Conservation (phyloP, 202 grass and related monocot genomes). For the Thinopyrum obtusiflorum region DNA sequence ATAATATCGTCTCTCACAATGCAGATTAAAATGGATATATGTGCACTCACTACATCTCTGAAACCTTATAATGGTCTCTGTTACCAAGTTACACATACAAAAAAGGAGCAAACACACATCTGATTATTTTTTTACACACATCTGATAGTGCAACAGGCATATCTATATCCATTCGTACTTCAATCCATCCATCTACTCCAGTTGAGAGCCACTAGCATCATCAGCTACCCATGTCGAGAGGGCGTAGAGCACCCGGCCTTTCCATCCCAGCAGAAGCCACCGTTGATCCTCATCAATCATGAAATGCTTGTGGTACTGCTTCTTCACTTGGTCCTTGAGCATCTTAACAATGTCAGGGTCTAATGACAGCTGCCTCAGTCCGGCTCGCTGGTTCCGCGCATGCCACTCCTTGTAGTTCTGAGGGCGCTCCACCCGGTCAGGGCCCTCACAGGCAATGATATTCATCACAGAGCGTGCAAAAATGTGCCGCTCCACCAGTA, state of each 20-base stretch:
- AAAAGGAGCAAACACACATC: not conserved
- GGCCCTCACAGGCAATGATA: constrained; percentile 57
- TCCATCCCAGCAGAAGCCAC: constrained; percentile 67
- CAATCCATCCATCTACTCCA: constrained; percentile 1
- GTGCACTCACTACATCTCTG: not conserved
- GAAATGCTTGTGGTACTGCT: constrained; percentile 60
- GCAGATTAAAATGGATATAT: not conserved
- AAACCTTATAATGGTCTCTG: not conserved
- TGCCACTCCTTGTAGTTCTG: constrained; percentile 66
- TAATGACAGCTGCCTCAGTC: constrained; percentile 45
- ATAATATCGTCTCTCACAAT: not conserved
- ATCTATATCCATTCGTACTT: not conserved
- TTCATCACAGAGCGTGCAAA: constrained; percentile 43
- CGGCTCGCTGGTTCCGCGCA: constrained; percentile 41
- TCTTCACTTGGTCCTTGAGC: constrained; percentile 38
- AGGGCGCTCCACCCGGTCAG: constrained; percentile 50
- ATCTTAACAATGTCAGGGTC: constrained; percentile 34
- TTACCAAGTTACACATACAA: not conserved
- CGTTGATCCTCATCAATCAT: constrained; percentile 42
- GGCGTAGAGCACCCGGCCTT: constrained; percentile 48
- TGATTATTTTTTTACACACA: not conserved
- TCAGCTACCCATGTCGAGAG: constrained; percentile 43
- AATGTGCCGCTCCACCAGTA: constrained; percentile 43
- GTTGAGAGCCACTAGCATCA: not conserved
- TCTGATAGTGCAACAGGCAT: not conserved